Evolutionary conservation across 176 grass and related monocot species (phyloP), one percentile per base, ranked within the genome.

Genomic region (Secale cereale): DNA sequence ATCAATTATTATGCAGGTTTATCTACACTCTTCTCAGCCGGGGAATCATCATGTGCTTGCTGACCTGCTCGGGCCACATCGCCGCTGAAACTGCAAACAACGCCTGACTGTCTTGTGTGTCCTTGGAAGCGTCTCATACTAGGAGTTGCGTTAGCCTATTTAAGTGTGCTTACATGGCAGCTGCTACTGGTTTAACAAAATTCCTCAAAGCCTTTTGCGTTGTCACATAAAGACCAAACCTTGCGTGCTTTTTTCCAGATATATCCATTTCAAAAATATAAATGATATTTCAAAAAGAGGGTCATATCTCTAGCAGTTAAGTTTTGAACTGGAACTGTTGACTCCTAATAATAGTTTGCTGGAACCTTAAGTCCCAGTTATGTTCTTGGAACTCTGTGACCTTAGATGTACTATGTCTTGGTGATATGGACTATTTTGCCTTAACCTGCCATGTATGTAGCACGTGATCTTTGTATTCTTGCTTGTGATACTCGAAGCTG

Each of bases 51-150:
- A 75, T 99, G 43, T 99, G 97, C 73, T 80, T 91, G 80, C 81
- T 99, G 52, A 99, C 92, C 72, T 99, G 97, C 85, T 89, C 90
- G 19, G 97, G 97, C 11, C 97, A 94, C 65, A 82, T 97, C 45
- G 97, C 97, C 41, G 97, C 97, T 3, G 97, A 99, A 87, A 92
- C 97, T 14, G 39, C 92, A 36, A 94, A 92, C 32, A 48, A 76
- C 14, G 86, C 91, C 48, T 99, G 97, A 67, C 91, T 99, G 30
- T 97, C 88, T 80, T 99, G 97, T 81, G 97, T 99, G 96, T 99
- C 97, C 97, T 94, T 79, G 83, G 76, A 74, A 25, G 13, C 30
- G 71, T 31, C n/a, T n/a, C n/a, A n/a, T n/a, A n/a, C n/a, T n/a
- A n/a, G n/a, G n/a, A n/a, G n/a, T n/a, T n/a, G 30, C 3, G 30